Evolutionary conservation across 164 flowering plant genomes (phyloP), one percentile per base, ranked within the genome.

Genomic region (Cinnamomum chago): DNA sequence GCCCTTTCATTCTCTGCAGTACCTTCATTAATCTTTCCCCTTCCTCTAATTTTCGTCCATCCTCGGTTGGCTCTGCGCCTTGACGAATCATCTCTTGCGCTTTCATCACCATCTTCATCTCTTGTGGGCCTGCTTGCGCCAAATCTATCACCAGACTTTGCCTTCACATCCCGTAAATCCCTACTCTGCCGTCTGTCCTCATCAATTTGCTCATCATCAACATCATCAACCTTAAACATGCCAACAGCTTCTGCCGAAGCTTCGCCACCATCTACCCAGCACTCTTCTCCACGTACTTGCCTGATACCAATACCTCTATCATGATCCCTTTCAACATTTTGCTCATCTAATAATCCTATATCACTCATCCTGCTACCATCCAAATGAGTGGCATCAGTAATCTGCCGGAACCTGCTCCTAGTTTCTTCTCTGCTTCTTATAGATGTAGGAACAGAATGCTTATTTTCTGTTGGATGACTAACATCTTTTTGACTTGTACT

Each of bases 401-500:
- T 81, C 74, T 80, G 92, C 55, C 94, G 85, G n/a, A 82, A 77
- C 82, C 91, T 84, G 70, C 78, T 71, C 76, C 95, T 84, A 73
- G 81, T 75, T 68, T 93, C 99, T 62, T 94, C 98, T 87, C 88
- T 89, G 64, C 83, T 77, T 85, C 89, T 87, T 6, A 79, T 50
- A 65, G 76, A 68, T 62, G 75, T 70, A 76, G 81, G 72, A 76
- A 77, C 73, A 67, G 90, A 78, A 84, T 64, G 77, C 82, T 87
- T 94, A 74, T 67, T 71, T 14, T 94, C 98, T 50, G 76, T 22
- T 33, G 65, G 62, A 84, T 83, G 79, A 72, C 67, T 76, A 65
- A 77, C 75, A 74, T 91, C 97, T 79, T 83, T 95, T 47, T 88
- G 98, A 75, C 81, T 85, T 22, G 80, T 70, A 76, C 77, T 88